Base-by-base conservation (phyloP, 2,329 filamentous ascomycete species). In the Xylariales sp. region DNA sequence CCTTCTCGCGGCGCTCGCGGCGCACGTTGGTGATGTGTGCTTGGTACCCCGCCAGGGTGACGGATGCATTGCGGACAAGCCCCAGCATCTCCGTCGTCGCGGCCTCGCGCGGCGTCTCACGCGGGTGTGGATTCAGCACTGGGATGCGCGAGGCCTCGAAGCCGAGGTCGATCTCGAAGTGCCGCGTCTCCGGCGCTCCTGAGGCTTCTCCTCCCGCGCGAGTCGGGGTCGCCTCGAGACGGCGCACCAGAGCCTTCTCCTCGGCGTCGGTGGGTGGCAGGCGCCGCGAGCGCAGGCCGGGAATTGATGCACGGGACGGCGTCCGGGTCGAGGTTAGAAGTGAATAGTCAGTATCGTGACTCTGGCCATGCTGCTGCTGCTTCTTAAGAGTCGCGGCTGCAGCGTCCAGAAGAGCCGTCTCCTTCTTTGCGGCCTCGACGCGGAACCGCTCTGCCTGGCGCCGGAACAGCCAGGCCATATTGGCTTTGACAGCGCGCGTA, bases 41-140 rank as follows among this genome's bases (percentile, higher is more conserved):
- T n/a, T n/a, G n/a, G n/a, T n/a, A n/a, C n/a, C n/a, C n/a, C n/a
- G n/a, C n/a, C n/a, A n/a, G n/a, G n/a, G n/a, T n/a, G n/a, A n/a
- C n/a, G n/a, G n/a, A n/a, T n/a, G n/a, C n/a, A n/a, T n/a, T n/a
- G n/a, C n/a, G 19, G 10, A 40, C 29, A 5, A 37, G 33, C 11
- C 36, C 33, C 15, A 39, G 15, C 3, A 43, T 16, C 7, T 18
- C 18, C 12, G 33, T 37, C 19, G 23, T 14, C 17, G 33, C 29
- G 15, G 29, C 28, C 37, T 40, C 41, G 12, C 41, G 28, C 12
- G 37, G 41, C 18, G 37, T 40, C 15, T 43, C 41, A 18, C 30
- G 33, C 12, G 19, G 33, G 20, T 43, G 21, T 17, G 24, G 20
- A 11, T 10, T 5, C n/a, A 32, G 13, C 7, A 16, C 24, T 3